These are phyloP conservation scores for Galerina marginata DNA, from an alignment of 768 basidiomycete species.

Conservation along the genomic window DNA sequence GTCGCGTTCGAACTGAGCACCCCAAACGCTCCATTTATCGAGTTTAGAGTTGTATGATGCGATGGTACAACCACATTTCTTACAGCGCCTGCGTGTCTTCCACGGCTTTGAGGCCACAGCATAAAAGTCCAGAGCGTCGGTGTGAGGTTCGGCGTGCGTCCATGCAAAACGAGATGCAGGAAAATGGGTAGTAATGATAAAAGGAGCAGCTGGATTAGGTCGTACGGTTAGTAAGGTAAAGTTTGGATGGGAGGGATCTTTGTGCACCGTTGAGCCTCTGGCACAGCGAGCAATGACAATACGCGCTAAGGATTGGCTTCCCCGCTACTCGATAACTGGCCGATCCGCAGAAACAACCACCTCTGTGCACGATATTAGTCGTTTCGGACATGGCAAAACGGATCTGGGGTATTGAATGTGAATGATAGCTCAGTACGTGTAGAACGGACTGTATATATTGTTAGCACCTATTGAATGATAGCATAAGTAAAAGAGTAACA, in stretches of 20 bases:
- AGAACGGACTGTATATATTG: too few species aligned
- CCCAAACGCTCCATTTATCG: slow-evolving; percentile 62
- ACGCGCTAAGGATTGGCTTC: slow-evolving; percentile 58
- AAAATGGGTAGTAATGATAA: slow-evolving; percentile 67
- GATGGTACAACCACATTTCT: slow-evolving; percentile 58
- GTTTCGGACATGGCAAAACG: slow-evolving; percentile 4
- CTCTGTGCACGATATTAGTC: slow-evolving; percentile 37
- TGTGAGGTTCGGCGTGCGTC: slow-evolving; percentile 47
- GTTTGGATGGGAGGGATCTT: neutral
- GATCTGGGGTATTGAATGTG: too few species aligned
- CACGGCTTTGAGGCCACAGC: slow-evolving; percentile 53
- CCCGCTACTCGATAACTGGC: slow-evolving; percentile 54
- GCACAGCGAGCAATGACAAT: slow-evolving; percentile 76
- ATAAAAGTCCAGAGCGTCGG: slow-evolving; percentile 50
- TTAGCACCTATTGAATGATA: too few species aligned
- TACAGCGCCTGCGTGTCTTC: slow-evolving; percentile 70
- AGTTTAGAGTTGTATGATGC: slow-evolving; percentile 56
- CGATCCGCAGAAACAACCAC: slow-evolving; percentile 65
- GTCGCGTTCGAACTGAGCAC: slow-evolving; percentile 58
- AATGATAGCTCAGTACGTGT: too few species aligned
- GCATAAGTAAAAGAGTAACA: too few species aligned
- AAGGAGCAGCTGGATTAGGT: slow-evolving; percentile 53
- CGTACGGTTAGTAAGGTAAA: neutral
- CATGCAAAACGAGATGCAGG: slow-evolving; percentile 55
- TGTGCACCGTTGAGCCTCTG: slow-evolving; percentile 56